Base-by-base conservation (phyloP, 345 rosid species). In the Alliaria petiolata region DNA sequence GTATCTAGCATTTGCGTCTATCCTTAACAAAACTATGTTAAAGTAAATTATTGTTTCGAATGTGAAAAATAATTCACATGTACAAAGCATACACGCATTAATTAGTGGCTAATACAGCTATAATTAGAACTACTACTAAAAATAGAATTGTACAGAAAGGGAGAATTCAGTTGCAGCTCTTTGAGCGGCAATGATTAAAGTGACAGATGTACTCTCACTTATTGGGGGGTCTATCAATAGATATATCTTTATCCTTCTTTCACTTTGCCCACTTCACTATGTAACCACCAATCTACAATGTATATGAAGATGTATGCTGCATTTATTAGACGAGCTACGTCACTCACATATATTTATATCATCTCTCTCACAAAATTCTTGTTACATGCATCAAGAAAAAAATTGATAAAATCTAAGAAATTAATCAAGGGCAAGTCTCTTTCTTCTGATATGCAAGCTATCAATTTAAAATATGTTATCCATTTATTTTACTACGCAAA, bases 181-280 rank as follows among this genome's bases (percentile, higher is more conserved):
- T 65, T 50, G 16, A 16, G 40, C 15, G 40, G 62, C 42, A 52
- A 66, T 66, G 50, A 66, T 39, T 26, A 53, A 67, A 67, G 61
- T 53, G 52, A 53, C 52, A 40, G 10, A 67, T 16, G 40, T 14
- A 40, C 8, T 40, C 12, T 39, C 35, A 50, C 68, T 20, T 35
- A 65, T 50, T 35, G 22, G 57, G 22, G 57, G 14, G 6, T 49
- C 57, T 49, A 49, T 65, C 49, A 51, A 66, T 39, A 6, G 52
- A 67, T 0, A 28, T 40, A 52, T 67, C 62, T 38, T 53, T 17
- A 16, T 52, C 31, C 17, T 52, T 52, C 51, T 17, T 56, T 36
- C 26, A 36, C 36, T 36, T 20, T 50, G 47, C 47, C 35, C 70
- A 50, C 15, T 49, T 65, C 69, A 50, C 46, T 34, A 35, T 65